phyloP scores from a whole-genome alignment of 768 basidiomycete species.

The Macrolepiota dolichaula region DNA sequence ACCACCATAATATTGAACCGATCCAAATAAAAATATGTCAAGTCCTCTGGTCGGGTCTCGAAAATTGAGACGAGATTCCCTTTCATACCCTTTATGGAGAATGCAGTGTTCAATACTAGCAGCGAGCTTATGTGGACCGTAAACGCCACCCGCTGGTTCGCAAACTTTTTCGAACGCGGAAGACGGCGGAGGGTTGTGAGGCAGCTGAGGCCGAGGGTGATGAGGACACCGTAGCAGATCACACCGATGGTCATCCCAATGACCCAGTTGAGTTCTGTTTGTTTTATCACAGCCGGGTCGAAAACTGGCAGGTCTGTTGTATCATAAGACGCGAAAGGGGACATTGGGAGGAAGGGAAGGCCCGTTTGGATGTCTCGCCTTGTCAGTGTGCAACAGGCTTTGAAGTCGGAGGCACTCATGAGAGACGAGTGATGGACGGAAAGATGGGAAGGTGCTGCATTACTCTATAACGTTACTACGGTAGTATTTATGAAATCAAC shows the following conservation, averaged over 20 bases:
- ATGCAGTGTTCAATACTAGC: neutral
- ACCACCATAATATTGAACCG: neutral
- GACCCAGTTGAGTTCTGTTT: slow-evolving; percentile 3
- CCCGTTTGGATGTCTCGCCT: neutral
- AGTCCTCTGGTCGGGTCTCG: neutral
- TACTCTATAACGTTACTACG: no score
- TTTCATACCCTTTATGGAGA: neutral
- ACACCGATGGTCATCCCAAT: neutral
- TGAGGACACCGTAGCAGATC: neutral
- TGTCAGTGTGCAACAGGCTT: neutral
- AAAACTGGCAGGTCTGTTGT: neutral
- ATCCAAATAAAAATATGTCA: neutral
- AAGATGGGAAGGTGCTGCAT: no score
- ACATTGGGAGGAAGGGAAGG: neutral
- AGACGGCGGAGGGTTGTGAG: neutral
- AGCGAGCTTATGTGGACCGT: neutral
- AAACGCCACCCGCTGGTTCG: neutral
- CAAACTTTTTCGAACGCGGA: neutral
- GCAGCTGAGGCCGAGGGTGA: neutral
- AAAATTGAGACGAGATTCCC: neutral
- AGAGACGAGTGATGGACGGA: no score
- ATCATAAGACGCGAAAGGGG: neutral
- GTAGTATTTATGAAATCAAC: no score
- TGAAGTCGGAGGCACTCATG: neutral
- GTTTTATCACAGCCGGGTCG: neutral